Base-by-base conservation (phyloP, 306 rosid genomes). In the Trifolium fragiferum region DNA sequence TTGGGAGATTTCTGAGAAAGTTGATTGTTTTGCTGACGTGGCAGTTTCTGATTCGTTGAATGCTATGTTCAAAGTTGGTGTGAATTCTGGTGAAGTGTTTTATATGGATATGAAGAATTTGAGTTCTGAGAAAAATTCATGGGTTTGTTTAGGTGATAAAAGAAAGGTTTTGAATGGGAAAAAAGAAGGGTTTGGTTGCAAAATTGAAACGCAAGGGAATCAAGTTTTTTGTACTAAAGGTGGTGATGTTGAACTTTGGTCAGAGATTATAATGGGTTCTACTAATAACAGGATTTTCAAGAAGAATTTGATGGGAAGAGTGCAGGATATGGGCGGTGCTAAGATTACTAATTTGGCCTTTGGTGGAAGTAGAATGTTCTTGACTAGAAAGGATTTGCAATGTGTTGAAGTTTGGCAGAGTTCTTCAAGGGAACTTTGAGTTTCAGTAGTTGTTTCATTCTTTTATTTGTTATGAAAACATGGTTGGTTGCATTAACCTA, bases 321-420 rank as follows among this genome's bases (percentile, higher is more conserved):
- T 69, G 65, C 85, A 82, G 77, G 99, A 94, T 47, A 80, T 85
- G 84, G 96, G 97, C 25, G 92, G 92, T 50, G 70, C 82, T 12
- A 94, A 63, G 84, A 84, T 94, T 37, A 89, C 87, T 21, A 83
- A 78, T 50, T 65, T 94, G 71, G 82, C 87, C 15, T 90, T 92
- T 81, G 97, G 97, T 63, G 99, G 99, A 57, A 92, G 93, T 70
- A 92, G 89, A 47, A 94, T 94, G 99, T 88, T 90, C 76, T 79
- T 92, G 68, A 85, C 92, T 0, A 87, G 96, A 79, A 92, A 86
- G 76, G 96, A 90, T 71, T 86, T 86, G 59, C 96, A 90, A 60
- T 78, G 35, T 84, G 95, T 94, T 72, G 99, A 94, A 87, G 93
- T 92, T 51, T 94, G 99, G 99, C 93, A 90, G 82, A 86, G 93